Evolutionary conservation across 257 asterid species (phyloP), one percentile per base, ranked within the genome.

Genomic region (Leptodermis oblonga): DNA sequence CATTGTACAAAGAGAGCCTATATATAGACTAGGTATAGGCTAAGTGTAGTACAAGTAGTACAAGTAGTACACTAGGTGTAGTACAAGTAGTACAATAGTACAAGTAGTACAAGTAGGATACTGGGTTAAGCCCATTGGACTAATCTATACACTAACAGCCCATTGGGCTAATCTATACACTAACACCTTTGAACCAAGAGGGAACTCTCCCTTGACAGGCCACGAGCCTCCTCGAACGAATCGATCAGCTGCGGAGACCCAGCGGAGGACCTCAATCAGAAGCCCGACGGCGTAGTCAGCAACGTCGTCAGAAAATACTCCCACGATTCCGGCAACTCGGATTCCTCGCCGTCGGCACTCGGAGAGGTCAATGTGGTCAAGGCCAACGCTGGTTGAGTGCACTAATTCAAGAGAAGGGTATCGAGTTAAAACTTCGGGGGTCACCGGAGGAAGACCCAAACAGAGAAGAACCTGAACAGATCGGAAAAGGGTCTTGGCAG

Each of bases 281-380:
- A 90, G 81, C 12, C 87, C 89, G 17, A 87, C 74, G 14, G 92
- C 84, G 10, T 72, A 81, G 51, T 90, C 96, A 8, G 95, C 92
- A 9, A 69, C 90, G 36, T 87, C 92, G 22, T 84, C 90, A 4
- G 95, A 86, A 73, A 76, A 86, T 20, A 73, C 65, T 18, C 84
- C 89, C 0, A 83, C 88, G 41, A 80, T 69, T 70, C 39, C 65
- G 46, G 89, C 75, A 51, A 87, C 70, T 23, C 80, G 81, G 73
- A 89, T 68, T 6, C 87, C 80, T 3, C 90, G 95, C 65, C 81
- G 84, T 77, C 77, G 82, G 70, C 82, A 87, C 69, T 84, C 88
- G 55, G 51, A 70, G 53, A 89, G 82, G 82, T 85, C 92, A 2
- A 89, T 17, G 77, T 82, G 90, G 74, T 89, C 66, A 48, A 77